Evolutionary conservation across 495 filamentous ascomycete species (phyloP), one percentile per base, ranked within the genome.

Genomic region (Immersiella caudata): DNA sequence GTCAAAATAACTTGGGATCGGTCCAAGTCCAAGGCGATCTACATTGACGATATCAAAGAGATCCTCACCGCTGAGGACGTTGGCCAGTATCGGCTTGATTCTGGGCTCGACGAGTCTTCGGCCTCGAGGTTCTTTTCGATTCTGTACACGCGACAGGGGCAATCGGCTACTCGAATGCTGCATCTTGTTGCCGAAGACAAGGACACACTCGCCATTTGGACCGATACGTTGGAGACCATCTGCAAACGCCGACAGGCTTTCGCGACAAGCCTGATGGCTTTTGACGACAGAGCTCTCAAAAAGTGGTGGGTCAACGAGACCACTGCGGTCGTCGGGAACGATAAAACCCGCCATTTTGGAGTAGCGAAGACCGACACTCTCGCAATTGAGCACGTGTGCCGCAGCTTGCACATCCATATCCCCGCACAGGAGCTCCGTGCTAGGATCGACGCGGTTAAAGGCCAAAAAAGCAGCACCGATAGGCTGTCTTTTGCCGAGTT

Each of bases 31-130:
- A 97, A 96, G 68, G 86, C 85, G 20, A 91, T 99, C 70, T 96
- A 96, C 74, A 89, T 99, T 65, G 95, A 99, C 69, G 93, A 99
- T 73, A 93, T 99, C 71, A 90, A 90, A 70, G 92, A 96, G 68
- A 92, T 99, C 52, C 88, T 93, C 61, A 86, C 88, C 40, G 94
- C 92, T 40, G 83, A 87, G n/a, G 92, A 97, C 74, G 93, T 93
- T 36, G 85, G 88, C 55, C 93, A 96, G 69, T 96, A 97, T 70
- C 89, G 91, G 12, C 90, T 96, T 74, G 94, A 97, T 73, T 90
- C 90, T 71, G 84, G 87, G 46, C 76, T 95, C 29, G 70, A 87
- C 4, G 83, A 87, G 62, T 82, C 85, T 11, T 80, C 82, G 5
- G 89, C 92, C 74, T 77, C 81, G 27, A 85, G 87, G 22, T 97